Conservation (phyloP, 2,329 filamentous ascomycete genomes). For the Diplodia mutila region DNA sequence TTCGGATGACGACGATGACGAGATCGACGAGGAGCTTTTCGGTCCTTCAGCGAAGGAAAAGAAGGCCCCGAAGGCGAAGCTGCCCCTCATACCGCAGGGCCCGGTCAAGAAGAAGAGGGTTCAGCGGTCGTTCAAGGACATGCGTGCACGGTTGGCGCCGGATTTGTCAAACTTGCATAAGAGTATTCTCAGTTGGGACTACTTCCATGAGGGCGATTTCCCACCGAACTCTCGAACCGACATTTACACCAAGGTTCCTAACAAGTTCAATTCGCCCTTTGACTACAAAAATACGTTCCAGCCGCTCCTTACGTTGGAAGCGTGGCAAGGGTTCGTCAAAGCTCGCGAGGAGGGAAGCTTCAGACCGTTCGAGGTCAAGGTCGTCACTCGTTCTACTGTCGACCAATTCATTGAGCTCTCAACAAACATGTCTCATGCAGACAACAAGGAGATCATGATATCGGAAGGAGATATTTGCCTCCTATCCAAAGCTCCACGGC, state of each 20-base stretch:
- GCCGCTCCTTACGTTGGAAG: constrained; percentile 86
- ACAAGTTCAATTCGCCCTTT: constrained; percentile 73
- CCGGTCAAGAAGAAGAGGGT: constrained; percentile 85
- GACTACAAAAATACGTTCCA: constrained; percentile 91
- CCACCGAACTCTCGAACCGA: constrained; percentile 74
- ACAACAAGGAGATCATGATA: constrained; percentile 72
- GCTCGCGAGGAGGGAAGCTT: constrained; percentile 83
- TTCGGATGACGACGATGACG: constrained; percentile 58
- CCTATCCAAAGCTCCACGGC: constrained; percentile 73
- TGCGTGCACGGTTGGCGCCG: constrained; percentile 88
- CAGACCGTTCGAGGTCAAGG: constrained; percentile 83
- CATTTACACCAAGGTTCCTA: constrained; percentile 74
- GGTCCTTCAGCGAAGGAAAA: constrained; percentile 59
- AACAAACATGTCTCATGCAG: constrained; percentile 72
- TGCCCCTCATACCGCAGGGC: constrained; percentile 61
- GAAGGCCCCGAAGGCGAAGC: constrained; percentile 39
- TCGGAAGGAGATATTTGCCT: constrained; percentile 88
- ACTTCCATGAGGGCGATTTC: constrained; percentile 85
- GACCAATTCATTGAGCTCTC: constrained; percentile 93
- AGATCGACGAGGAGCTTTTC: constrained; percentile 70
- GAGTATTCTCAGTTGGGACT: constrained; percentile 90
- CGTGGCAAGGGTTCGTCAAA: constrained; percentile 92
- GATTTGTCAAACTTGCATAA: constrained; percentile 84
- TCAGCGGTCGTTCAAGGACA: constrained; percentile 83
- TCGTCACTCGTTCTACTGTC: constrained; percentile 84